phyloP scores from a whole-genome alignment of 192 early-diverging fungal genomes.

The Coemansia asiatica region DNA sequence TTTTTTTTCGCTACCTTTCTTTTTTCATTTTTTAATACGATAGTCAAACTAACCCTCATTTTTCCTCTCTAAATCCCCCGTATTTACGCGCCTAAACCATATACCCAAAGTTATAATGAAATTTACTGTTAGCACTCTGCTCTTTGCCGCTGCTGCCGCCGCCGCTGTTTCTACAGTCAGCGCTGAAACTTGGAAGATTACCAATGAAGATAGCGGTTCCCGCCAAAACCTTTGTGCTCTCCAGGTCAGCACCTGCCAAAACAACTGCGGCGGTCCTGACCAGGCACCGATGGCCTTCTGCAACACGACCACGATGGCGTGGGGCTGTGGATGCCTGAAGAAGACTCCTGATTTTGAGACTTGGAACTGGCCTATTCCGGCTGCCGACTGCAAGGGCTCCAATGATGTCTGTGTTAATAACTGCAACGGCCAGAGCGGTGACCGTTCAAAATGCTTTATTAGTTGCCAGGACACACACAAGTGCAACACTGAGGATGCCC shows the following conservation, averaged over 20 bases:
- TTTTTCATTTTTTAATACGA: background rate
- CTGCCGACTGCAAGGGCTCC: slow-evolving; percentile 51
- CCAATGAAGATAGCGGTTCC: slow-evolving; percentile 23
- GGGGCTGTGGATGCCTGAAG: slow-evolving; percentile 56
- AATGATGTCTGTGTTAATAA: slow-evolving; percentile 29
- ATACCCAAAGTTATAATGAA: slow-evolving; percentile 31
- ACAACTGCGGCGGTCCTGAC: slow-evolving; percentile 52
- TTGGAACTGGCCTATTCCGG: slow-evolving; percentile 55
- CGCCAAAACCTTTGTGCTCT: slow-evolving; percentile 46
- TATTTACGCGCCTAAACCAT: background rate
- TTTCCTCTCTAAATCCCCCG: background rate
- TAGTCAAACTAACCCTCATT: background rate
- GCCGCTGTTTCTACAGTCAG: slow-evolving; percentile 8
- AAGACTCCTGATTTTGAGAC: slow-evolving; percentile 48
- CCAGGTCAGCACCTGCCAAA: slow-evolving; percentile 51
- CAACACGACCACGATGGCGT: slow-evolving; percentile 57
- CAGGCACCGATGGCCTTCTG: slow-evolving; percentile 57
- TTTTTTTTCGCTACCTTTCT: background rate
- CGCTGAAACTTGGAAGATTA: slow-evolving; percentile 49
- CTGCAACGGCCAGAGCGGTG: slow-evolving; percentile 28
- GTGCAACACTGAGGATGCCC: slow-evolving; percentile 54
- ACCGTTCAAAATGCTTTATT: slow-evolving; percentile 33
- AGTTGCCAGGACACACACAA: slow-evolving; percentile 41
- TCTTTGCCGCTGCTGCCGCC: slow-evolving; percentile 27
- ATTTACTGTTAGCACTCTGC: slow-evolving; percentile 16